phyloP scores from a whole-genome alignment of 1,284 basidiomycete species.

The Malassezia brasiliensis region DNA sequence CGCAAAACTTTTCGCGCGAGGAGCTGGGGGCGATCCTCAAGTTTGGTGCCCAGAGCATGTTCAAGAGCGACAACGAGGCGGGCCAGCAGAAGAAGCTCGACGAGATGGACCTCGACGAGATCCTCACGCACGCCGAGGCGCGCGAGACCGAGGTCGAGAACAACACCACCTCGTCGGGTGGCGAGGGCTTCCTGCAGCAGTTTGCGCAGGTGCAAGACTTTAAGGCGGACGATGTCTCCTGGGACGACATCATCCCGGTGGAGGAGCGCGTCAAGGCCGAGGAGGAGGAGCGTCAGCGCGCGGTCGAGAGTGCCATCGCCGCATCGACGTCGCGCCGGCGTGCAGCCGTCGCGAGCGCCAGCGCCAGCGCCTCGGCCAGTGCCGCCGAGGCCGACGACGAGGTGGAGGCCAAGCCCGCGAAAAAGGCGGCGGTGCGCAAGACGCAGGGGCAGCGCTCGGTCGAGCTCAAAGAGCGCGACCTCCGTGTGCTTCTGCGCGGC shows the following conservation, averaged over 20 bases:
- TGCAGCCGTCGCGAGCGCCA: slow-evolving; percentile 11
- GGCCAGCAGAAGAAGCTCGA: slow-evolving; percentile 92
- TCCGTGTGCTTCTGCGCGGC: slow-evolving; percentile 87
- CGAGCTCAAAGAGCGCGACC: slow-evolving; percentile 91
- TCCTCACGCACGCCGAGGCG: slow-evolving; percentile 89
- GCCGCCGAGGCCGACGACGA: slow-evolving; percentile 61
- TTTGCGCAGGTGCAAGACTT: slow-evolving; percentile 95
- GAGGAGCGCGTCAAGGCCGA: slow-evolving; percentile 81
- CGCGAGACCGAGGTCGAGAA: slow-evolving; percentile 75
- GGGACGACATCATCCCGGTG: slow-evolving; percentile 97
- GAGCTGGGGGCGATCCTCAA: slow-evolving; percentile 97
- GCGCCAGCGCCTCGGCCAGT: slow-evolving; percentile 1
- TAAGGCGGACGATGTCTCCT: slow-evolving; percentile 84
- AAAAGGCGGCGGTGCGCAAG: slow-evolving; percentile 56
- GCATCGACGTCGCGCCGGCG: slow-evolving; percentile 53
- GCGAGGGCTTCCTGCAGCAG: slow-evolving; percentile 87
- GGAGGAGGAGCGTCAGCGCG: slow-evolving; percentile 47
- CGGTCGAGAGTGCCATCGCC: slow-evolving; percentile 58
- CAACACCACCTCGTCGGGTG: slow-evolving; percentile 74
- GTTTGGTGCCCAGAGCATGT: slow-evolving; percentile 98
- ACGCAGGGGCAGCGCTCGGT: slow-evolving; percentile 83
- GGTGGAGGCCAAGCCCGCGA: slow-evolving; percentile 44
- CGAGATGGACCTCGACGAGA: slow-evolving; percentile 98
- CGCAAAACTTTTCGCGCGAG: slow-evolving; percentile 80
- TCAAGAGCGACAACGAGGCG: slow-evolving; percentile 80